A percentile compares a stretch with the other conserved stretches of the same genome.
Conservation (phyloP, 169 alveolate species). For the Cryptosporidium xiaoi region DNA sequence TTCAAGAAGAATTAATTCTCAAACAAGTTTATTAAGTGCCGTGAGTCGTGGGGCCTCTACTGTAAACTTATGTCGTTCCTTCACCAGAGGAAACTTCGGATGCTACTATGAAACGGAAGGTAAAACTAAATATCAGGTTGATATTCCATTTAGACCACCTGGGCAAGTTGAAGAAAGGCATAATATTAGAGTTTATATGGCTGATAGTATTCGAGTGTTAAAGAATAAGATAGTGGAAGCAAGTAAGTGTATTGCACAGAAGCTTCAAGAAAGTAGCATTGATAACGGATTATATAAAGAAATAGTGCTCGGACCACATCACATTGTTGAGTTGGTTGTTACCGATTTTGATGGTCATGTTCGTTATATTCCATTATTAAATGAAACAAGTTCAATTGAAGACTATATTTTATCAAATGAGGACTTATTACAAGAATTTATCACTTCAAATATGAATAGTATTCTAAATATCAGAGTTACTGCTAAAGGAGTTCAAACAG, state of each 20-base stretch:
- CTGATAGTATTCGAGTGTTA: constrained; percentile 64
- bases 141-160: constrained; percentile 74
- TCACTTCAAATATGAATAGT: constrained; percentile 69
- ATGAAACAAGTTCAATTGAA: constrained; percentile 66
- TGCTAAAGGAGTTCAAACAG: constrained; percentile 37
- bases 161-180: constrained; percentile 75
- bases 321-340: constrained; percentile 54
- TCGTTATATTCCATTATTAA: constrained; percentile 48
- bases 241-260: constrained; percentile 64
- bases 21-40: constrained; percentile 65
- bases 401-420: constrained; percentile 69
- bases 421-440: constrained; percentile 66
- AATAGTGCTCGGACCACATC: constrained; percentile 68
- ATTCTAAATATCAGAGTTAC: constrained; percentile 48
- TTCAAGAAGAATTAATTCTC: constrained; percentile 62
- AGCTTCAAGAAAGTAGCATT: constrained; percentile 70
- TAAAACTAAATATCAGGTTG: constrained; percentile 68
- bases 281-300: constrained; percentile 70
- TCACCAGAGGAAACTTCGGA: constrained; percentile 69
- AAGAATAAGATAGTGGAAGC: constrained; percentile 73
- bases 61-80: constrained; percentile 59
- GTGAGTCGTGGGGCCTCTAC: constrained; percentile 72
- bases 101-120: constrained; percentile 53
- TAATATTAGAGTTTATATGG: constrained; percentile 65
- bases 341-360: constrained; percentile 74